Evolutionary conservation across 2,329 filamentous ascomycete species (phyloP), one percentile per base, ranked within the genome.

Genomic region (Talaromyces atroroseus): DNA sequence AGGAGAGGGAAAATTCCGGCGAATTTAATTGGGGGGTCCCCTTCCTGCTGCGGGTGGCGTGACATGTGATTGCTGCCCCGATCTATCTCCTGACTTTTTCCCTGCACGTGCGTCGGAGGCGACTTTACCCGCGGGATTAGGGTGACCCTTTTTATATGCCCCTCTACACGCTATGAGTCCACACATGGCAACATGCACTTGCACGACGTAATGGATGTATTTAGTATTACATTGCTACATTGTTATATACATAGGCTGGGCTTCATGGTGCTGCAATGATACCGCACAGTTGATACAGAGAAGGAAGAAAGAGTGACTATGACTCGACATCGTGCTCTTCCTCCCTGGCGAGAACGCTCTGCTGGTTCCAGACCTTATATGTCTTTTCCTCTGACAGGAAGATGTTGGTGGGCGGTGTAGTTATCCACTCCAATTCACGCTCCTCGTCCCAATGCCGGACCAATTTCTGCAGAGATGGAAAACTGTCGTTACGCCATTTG

Each of bases 391-490:
- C 36, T 21, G 52, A 10, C 20, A 49, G 23, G n/a, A 49, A 34
- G 32, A 54, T 54, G 1, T 18, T 20, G 10, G n/a, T 48, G 12
- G 52, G 45, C 26, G 5, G n/a, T 32, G 52, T 40, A 14, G 40
- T 50, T 29, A 63, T 56, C 12, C 58, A 57, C 26, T 68, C 65
- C 50, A 69, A 54, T 53, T 68, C 67, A 51, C 63, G 63, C 52
- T 66, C 63, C 59, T 68, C 67, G 47, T 69, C 66, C 67, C 67
- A 69, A 14, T 44, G 20, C 52, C 62, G 60, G 11, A 67, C 53
- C 1, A 48, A 50, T 42, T 59, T 53, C 12, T 40, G 52, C 16
- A 67, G 54, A 42, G 53, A 55, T 5, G 47, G 18, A 36, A 60
- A 23, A 11, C 58, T 56, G 23, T 42, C 52, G 10, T 54, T 29